Conservation (phyloP, 2,329 filamentous ascomycete species). For the Fusarium pseudonygamai region DNA sequence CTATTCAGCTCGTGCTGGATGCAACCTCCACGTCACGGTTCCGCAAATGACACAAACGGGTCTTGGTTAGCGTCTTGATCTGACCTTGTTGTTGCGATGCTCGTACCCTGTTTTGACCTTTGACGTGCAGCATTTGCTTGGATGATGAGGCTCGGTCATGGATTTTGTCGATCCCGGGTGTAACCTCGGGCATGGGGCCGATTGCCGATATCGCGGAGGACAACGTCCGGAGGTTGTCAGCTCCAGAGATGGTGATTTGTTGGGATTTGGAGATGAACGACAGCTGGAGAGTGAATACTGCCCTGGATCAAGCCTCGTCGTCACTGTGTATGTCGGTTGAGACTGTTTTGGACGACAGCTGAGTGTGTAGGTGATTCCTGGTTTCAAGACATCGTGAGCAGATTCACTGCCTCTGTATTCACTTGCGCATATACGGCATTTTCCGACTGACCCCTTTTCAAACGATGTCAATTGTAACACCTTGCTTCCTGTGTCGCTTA, state of each 20-base stretch:
- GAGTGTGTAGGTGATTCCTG: not conserved
- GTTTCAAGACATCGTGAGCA: not conserved
- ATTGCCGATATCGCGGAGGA: slow-evolving; percentile 9
- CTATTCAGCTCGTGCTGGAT: not conserved
- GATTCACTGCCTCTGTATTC: not conserved
- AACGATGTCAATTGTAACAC: no score
- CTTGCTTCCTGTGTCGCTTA: not conserved
- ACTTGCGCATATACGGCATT: no score
- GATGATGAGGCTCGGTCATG: slow-evolving; percentile 21
- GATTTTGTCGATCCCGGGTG: slow-evolving; percentile 26
- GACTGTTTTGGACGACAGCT: not conserved
- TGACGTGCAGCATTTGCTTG: not conserved
- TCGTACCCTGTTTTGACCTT: slow-evolving; percentile 19
- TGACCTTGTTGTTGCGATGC: not conserved
- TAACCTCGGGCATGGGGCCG: slow-evolving; percentile 30
- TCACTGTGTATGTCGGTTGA: not conserved
- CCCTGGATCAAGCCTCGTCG: not conserved
- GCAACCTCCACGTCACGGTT: slow-evolving; percentile 24
- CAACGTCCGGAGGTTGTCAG: slow-evolving; percentile 9
- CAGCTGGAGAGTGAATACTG: not conserved
- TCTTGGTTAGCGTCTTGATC: not conserved
- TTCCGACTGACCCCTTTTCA: not conserved
- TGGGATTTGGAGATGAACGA: not conserved
- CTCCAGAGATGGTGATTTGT: not conserved
- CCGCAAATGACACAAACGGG: slow-evolving; percentile 14